Percentiles rank a stretch among this genome's conserved stretches.
Evolutionary conservation across 257 asterid species (phyloP).

Genomic region (Voacanga thouarsii): DNA sequence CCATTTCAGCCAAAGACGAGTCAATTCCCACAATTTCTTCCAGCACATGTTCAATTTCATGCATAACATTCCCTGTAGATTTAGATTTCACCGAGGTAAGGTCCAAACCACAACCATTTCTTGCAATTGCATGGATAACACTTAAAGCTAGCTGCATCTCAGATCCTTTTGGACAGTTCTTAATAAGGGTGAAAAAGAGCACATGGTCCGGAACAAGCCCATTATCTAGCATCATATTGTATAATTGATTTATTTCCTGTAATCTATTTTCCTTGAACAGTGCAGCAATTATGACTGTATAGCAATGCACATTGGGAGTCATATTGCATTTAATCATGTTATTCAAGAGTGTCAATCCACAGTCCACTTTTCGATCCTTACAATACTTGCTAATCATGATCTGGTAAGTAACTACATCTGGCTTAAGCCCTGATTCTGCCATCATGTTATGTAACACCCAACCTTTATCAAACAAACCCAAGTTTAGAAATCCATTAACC

Average conservation of each 20-base stretch:
- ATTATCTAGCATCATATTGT: conserved; percentile 34
- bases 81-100: conserved; percentile 14
- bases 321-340: conserved; percentile 33
- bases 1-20: conserved; percentile 31
- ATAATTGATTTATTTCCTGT: conserved; percentile 32
- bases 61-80: conserved; percentile 26
- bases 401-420: conserved; percentile 47
- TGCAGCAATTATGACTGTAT: conserved; percentile 47
- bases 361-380: conserved; percentile 40
- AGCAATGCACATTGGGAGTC: conserved; percentile 52
- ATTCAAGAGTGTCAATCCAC: conserved; percentile 37
- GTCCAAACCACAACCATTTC: conserved; percentile 36
- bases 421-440: conserved; percentile 47
- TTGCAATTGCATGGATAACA: conserved; percentile 48
- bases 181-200: conserved; percentile 48
- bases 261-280: conserved; percentile 44
- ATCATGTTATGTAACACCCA: conserved; percentile 38
- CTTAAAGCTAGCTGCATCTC: conserved; percentile 41
- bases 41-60: conserved; percentile 43
- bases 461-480: conserved; percentile 44
- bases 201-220: conserved; percentile 63
- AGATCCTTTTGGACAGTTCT: conserved; percentile 38
- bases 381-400: conserved; percentile 53
- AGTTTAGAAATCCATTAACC: conserved; percentile 46
- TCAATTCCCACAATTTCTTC: conserved; percentile 34